phyloP scores from a whole-genome alignment of 2,329 filamentous ascomycete species.

The Cercospora canescens region DNA sequence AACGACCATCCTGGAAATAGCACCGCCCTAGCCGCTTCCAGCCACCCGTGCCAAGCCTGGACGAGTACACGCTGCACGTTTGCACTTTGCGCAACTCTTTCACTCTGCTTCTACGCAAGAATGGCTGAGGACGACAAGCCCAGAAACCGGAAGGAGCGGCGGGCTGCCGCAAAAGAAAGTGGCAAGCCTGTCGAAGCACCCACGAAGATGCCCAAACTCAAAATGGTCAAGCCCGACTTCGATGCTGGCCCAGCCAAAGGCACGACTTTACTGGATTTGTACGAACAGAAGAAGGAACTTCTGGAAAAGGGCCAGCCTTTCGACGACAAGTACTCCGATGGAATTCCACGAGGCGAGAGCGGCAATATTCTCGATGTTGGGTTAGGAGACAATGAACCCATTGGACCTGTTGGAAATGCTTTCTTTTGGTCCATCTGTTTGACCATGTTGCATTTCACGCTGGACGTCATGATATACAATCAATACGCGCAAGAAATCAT shows the following conservation, averaged over 20 bases:
- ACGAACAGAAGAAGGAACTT: conserved; percentile 58
- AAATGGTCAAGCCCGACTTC: conserved; percentile 66
- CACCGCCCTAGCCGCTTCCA: not conserved
- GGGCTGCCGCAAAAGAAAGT: conserved; percentile 39
- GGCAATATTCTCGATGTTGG: conserved; percentile 40
- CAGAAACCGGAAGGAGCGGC: conserved; percentile 49
- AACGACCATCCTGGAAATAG: conserved; percentile 5
- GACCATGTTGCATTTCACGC: conserved; percentile 71
- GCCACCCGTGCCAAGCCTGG: not conserved
- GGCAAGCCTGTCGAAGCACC: conserved; percentile 37
- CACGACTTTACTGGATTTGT: conserved; percentile 72
- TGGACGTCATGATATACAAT: conserved; percentile 76
- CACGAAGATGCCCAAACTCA: conserved; percentile 55
- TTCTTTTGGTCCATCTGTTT: conserved; percentile 58
- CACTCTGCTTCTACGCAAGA: not conserved
- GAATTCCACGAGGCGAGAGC: conserved; percentile 32
- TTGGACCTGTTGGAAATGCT: conserved; percentile 50
- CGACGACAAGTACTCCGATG: conserved; percentile 42
- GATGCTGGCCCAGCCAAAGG: conserved; percentile 58
- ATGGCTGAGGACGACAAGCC: conserved; percentile 27
- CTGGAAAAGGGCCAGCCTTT: conserved; percentile 53
- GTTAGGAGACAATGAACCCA: conserved; percentile 41
- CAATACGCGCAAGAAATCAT: conserved; percentile 71
- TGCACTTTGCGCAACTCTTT: not conserved
- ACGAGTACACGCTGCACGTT: not conserved